These are phyloP conservation scores for Cicer judaicum DNA, from an alignment of 306 rosid genomes.

Conservation along the genomic window DNA sequence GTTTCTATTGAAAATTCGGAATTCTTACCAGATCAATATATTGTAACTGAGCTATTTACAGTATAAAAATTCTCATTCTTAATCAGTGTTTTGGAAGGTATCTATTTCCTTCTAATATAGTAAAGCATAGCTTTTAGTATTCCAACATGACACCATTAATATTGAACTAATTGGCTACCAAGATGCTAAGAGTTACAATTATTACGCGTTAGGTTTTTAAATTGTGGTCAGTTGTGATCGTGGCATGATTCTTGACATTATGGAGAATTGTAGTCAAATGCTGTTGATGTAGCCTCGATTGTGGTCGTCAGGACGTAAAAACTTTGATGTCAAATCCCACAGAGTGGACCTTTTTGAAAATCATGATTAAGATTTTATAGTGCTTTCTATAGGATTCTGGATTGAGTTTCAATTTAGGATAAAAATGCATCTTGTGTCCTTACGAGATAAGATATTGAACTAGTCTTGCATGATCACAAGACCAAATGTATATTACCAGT, in stretches of 20 bases:
- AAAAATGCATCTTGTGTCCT: not conserved
- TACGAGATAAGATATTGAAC: not conserved
- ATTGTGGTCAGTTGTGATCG: not conserved
- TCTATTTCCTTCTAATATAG: constrained; percentile 17
- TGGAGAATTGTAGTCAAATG: not conserved
- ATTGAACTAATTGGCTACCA: too few relatives aligned
- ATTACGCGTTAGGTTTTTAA: not conserved
- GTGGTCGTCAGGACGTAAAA: not conserved
- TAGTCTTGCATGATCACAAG: too few relatives aligned
- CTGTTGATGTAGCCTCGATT: not conserved
- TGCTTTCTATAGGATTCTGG: not conserved
- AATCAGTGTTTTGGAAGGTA: constrained; percentile 20
- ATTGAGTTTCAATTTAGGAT: constrained; percentile 7
- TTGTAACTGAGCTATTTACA: constrained; percentile 17
- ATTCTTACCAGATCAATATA: constrained; percentile 27
- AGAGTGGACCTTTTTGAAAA: not conserved
- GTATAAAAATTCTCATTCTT: constrained; percentile 32
- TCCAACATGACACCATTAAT: constrained; percentile 21
- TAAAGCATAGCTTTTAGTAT: constrained; percentile 17
- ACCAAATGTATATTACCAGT: not conserved
- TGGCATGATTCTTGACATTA: not conserved
- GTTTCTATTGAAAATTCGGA: constrained; percentile 35
- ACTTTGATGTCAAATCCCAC: not conserved
- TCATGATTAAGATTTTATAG: not conserved
- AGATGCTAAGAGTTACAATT: not conserved